Conservation (phyloP, 1,284 basidiomycete species). For the Blastosporella zonata region DNA sequence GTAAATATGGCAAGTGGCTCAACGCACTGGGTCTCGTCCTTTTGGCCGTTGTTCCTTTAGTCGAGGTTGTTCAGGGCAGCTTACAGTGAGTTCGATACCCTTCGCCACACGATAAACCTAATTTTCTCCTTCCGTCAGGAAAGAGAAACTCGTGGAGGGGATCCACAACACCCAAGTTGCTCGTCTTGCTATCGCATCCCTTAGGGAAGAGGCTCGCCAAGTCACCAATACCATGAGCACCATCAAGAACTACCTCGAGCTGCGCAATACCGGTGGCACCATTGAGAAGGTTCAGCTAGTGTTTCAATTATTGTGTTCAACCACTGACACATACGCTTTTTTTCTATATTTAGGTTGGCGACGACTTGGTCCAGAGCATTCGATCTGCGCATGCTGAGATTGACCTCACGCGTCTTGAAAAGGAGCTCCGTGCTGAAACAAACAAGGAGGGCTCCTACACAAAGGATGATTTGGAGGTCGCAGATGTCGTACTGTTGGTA, state of each 20-base stretch:
- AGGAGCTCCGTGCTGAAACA: not conserved
- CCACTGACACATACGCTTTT: too few relatives aligned
- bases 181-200: not conserved
- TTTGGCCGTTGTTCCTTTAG: not conserved
- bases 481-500: not conserved
- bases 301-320: not conserved
- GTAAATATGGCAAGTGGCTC: constrained; percentile 2
- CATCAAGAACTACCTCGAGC: not conserved
- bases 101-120: not conserved
- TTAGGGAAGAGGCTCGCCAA: constrained; percentile 2
- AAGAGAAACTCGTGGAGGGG: constrained; percentile 1
- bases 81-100: not conserved
- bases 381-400: constrained; percentile 1
- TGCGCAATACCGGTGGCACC: not conserved
- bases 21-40: not conserved
- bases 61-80: not conserved
- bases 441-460: not conserved
- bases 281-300: not conserved
- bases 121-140: not conserved
- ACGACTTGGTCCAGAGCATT: not conserved
- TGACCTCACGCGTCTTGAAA: not conserved
- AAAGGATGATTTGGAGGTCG: not conserved
- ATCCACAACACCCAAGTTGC: constrained; percentile 5
- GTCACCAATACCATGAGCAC: constrained; percentile 4
- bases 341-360: not conserved